Percentiles rank a stretch among this genome's conserved stretches.
Evolutionary conservation across 352 stramenopile genomes (phyloP).

Genomic region (Phytophthora tubulina): DNA sequence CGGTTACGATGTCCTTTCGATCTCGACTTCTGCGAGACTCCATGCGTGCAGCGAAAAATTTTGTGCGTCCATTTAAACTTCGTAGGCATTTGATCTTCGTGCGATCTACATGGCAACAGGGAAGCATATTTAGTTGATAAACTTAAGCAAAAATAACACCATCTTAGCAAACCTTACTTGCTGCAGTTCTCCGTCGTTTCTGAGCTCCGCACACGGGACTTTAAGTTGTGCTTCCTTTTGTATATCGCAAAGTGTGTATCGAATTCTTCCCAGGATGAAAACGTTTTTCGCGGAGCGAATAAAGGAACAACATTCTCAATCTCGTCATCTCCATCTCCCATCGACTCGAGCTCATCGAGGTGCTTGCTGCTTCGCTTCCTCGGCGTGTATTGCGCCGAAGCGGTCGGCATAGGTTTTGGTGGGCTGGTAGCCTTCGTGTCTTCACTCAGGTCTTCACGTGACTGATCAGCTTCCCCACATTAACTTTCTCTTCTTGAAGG

Average conservation of each 20-base stretch:
- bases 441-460: too few species aligned
- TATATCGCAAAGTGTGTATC: neutral
- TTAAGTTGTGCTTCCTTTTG: neutral
- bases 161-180: neutral
- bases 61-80: conserved; percentile 9
- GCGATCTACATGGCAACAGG: too few species aligned
- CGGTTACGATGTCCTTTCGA: conserved; percentile 9
- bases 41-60: neutral
- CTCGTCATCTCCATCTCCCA: neutral
- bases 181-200: neutral
- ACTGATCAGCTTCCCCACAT: too few species aligned
- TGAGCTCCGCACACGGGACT: neutral
- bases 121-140: too few species aligned
- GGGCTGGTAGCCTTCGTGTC: too few species aligned
- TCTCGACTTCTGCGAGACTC: conserved; percentile 12
- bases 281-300: neutral
- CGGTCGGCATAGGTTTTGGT: too few species aligned
- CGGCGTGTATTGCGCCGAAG: neutral
- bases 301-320: neutral
- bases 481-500: too few species aligned
- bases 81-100: conserved; percentile 5
- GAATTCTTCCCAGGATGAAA: neutral
- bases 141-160: too few species aligned
- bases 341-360: neutral
- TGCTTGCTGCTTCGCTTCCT: neutral